A percentile compares a stretch with the other conserved stretches of the same genome.
Evolutionary conservation across 441 rosid species (phyloP).

Genomic region (Flueggea neowawraea): DNA sequence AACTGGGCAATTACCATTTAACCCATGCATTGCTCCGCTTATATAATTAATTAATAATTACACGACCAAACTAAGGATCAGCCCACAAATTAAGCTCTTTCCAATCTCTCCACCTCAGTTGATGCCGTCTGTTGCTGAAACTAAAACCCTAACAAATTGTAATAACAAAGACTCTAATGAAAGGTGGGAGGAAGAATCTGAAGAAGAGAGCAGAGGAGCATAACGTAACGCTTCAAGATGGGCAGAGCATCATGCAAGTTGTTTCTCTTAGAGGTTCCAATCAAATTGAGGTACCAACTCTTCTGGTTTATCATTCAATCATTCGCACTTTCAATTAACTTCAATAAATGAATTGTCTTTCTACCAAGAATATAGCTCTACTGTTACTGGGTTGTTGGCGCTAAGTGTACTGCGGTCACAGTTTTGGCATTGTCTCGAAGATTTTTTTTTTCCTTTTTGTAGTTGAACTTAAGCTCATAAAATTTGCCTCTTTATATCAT

Average conservation of each 20-base stretch:
- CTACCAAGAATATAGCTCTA: background rate
- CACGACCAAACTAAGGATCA: too few species aligned
- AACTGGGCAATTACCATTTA: too few species aligned
- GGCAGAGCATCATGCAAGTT: slow-evolving; percentile 70
- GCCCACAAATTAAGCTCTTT: too few species aligned
- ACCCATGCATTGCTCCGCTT: too few species aligned
- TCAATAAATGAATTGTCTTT: too few species aligned
- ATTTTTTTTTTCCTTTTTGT: too few species aligned
- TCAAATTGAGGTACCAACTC: slow-evolving; percentile 67
- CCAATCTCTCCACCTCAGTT: too few species aligned
- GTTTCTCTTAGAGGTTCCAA: slow-evolving; percentile 91
- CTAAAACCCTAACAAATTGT: too few species aligned
- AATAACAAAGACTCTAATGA: slow-evolving; percentile 35
- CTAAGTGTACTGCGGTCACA: background rate
- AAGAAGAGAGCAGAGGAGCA: slow-evolving; percentile 68
- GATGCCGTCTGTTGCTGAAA: too few species aligned
- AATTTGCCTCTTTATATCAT: background rate
- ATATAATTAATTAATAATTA: too few species aligned
- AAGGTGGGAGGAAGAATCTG: slow-evolving; percentile 85
- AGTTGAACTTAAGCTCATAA: background rate
- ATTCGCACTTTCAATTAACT: background rate
- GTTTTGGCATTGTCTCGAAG: too few species aligned
- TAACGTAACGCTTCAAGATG: slow-evolving; percentile 52
- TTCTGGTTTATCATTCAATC: background rate
- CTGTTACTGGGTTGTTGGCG: background rate